Conservation (phyloP, 495 filamentous ascomycete genomes). For the Neurospora pannonica region DNA sequence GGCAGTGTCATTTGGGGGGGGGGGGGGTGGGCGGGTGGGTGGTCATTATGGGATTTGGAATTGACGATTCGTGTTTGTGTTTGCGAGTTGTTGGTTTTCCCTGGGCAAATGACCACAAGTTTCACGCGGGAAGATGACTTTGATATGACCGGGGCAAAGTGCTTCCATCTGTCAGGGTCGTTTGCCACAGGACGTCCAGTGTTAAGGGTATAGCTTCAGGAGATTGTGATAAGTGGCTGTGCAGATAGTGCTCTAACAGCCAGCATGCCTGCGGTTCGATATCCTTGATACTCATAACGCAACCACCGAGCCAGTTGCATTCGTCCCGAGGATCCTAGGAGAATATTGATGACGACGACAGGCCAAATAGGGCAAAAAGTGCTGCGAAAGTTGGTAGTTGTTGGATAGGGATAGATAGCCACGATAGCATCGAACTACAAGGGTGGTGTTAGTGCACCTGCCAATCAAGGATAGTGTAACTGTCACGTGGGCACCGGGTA, state of each 20-base stretch:
- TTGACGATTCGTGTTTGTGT: background rate
- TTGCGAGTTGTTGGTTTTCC: background rate
- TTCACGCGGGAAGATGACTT: background rate
- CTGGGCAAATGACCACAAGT: background rate
- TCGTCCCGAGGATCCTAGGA: background rate
- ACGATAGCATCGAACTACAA: background rate
- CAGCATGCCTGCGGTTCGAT: background rate
- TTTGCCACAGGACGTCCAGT: background rate
- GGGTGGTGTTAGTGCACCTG: background rate
- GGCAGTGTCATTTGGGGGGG: background rate
- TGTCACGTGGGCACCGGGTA: background rate
- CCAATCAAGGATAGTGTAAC: background rate
- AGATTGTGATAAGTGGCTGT: background rate
- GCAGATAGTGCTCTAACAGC: background rate
- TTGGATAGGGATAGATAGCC: background rate
- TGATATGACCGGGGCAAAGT: background rate
- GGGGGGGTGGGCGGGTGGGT: background rate
- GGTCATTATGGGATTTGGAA: background rate
- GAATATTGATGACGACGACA: background rate
- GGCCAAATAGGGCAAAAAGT: background rate
- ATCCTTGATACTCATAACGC: background rate
- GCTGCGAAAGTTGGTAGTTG: background rate
- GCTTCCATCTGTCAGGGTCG: background rate
- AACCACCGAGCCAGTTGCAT: background rate
- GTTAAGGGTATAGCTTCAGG: background rate